Evolutionary conservation across 2,329 filamentous ascomycete genomes (phyloP).

Genomic region (Alternaria hordeiaustralica): DNA sequence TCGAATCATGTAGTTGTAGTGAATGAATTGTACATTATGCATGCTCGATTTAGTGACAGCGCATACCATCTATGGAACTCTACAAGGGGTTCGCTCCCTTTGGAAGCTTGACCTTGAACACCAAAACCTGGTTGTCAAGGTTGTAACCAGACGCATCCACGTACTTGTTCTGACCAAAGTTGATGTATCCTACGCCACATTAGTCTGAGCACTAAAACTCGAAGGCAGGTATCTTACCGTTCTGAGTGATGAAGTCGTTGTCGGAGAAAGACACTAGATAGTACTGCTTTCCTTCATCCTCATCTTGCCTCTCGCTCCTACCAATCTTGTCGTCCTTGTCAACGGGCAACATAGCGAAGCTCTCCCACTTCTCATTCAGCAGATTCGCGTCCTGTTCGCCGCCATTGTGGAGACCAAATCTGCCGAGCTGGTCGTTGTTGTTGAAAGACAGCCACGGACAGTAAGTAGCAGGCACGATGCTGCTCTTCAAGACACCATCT

Average conservation of each 20-base stretch:
- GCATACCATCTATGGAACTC: not conserved
- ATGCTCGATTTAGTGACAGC: no score
- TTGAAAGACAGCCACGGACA: slow-evolving; percentile 74
- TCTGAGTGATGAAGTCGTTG: slow-evolving; percentile 77
- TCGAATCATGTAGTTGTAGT: not conserved
- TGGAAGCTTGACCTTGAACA: slow-evolving; percentile 64
- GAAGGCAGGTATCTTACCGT: slow-evolving; percentile 55
- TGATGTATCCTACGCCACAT: slow-evolving; percentile 57
- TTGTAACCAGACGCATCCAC: slow-evolving; percentile 64
- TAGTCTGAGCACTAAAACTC: not conserved
- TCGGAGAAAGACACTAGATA: slow-evolving; percentile 73
- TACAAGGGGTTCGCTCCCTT: slow-evolving; percentile 42
- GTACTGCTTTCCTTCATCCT: slow-evolving; percentile 65
- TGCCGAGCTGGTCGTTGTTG: slow-evolving; percentile 66
- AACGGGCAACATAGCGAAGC: slow-evolving; percentile 65
- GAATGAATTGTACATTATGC: not conserved
- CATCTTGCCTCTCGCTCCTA: slow-evolving; percentile 35
- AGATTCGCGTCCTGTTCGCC: slow-evolving; percentile 64
- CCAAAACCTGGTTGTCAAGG: slow-evolving; percentile 67
- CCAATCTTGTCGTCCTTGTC: slow-evolving; percentile 51
- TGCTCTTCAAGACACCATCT: slow-evolving; percentile 61
- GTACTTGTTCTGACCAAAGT: slow-evolving; percentile 64
- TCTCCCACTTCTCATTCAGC: slow-evolving; percentile 81
- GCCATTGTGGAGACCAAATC: slow-evolving; percentile 73
- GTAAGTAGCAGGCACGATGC: slow-evolving; percentile 65